phyloP scores from a whole-genome alignment of 1,284 basidiomycete species.

The Phellinidium pouzarii region DNA sequence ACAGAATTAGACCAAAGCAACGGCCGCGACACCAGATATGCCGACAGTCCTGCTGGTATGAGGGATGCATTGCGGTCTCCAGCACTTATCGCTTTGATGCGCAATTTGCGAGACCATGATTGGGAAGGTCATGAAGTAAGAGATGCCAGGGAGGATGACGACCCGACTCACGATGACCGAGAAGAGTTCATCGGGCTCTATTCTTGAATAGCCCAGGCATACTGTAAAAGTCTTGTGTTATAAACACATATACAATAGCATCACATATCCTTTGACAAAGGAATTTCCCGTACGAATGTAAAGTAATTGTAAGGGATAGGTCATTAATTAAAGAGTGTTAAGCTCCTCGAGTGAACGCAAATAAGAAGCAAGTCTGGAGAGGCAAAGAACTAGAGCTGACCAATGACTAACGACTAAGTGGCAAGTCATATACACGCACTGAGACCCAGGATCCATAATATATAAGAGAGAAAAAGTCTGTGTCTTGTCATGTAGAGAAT shows the following conservation, averaged over 20 bases:
- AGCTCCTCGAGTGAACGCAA: not conserved
- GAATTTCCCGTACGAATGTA: not conserved
- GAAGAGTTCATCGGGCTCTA: slow-evolving; percentile 20
- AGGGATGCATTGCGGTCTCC: not conserved
- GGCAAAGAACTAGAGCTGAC: too few species aligned
- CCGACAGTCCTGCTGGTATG: not conserved
- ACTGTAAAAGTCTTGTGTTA: not conserved
- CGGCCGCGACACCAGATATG: not conserved
- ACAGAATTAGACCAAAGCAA: not conserved
- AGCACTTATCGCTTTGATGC: not conserved
- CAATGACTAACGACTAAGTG: not conserved
- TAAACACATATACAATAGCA: too few species aligned
- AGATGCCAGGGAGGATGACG: not conserved
- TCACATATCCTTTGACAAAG: not conserved
- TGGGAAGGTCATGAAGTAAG: not conserved
- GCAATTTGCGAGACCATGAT: not conserved
- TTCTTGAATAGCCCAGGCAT: slow-evolving; percentile 14
- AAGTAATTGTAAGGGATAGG: not conserved
- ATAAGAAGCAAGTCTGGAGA: not conserved
- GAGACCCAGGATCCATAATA: not conserved
- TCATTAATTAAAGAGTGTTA: not conserved
- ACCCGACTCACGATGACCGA: not conserved
- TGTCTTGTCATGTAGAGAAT: not conserved
- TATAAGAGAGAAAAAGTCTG: not conserved
- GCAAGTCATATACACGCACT: not conserved